Base-by-base conservation (phyloP, 23 red algal species). In the Gracilaria vermiculophylla region DNA sequence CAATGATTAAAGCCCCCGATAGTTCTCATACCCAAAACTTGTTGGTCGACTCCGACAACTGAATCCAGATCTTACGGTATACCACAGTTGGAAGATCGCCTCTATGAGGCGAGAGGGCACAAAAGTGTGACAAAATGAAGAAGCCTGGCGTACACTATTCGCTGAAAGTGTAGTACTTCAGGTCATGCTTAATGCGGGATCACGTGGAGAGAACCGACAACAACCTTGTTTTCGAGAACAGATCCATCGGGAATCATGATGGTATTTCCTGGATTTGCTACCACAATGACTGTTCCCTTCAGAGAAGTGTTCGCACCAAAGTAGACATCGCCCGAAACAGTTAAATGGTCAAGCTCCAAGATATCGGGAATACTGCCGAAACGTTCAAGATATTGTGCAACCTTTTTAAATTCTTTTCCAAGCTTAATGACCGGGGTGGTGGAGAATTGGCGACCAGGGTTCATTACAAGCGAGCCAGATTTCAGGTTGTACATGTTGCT, bases 381-480 rank as follows among this genome's bases (percentile, higher is more conserved):
- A 52, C 96, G 88, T 12, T 86, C 78, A 73, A 90, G 81, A 69
- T 95, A 98, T 49, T 91, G 83, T 41, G 42, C 86, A 7, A 98
- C 96, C 83, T 98, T 98, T 51, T 98, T 95, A 60, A 98, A 98
- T 58, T 95, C 96, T 7, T 89, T 90, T 19, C 96, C 96, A 34
- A 98, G 77, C 70, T 91, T 94, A 60, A 98, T 91, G 2, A 95
- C 96, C 7, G 96, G 96, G 6, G 91, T 95, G n/a, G 86, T 89
- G 12, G 80, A 57, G 37, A 93, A 91, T 78, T 91, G 82, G 58
- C 96, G 88, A 40, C 69, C 84, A 29, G 96, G 96, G 80, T 98
- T 98, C 86, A 89, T 95, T 16, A 94, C 81, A 55, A 98, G 85
- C 6, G 92, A 90, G 12, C 96, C 96, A 43, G 87, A 93, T 69